Conservation (phyloP, 148 eudicot genomes). For the Polygonum aviculare region DNA sequence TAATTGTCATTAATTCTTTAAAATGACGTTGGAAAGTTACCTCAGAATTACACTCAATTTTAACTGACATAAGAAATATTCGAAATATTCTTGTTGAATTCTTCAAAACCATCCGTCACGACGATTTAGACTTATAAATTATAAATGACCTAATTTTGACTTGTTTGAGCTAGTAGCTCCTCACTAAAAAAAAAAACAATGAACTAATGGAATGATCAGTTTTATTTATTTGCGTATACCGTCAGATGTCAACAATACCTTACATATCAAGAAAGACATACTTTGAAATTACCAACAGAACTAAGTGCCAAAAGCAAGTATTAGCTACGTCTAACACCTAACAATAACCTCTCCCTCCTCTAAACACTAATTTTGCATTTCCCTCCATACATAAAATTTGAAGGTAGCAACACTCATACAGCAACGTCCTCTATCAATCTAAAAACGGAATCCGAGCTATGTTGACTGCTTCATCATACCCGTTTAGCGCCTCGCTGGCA, state of each 20-base stretch:
- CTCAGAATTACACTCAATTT: too few relatives aligned
- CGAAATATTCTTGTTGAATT: too few relatives aligned
- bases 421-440: neutral
- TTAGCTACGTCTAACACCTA: too few relatives aligned
- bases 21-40: too few relatives aligned
- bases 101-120: too few relatives aligned
- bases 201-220: neutral
- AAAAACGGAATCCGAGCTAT: neutral
- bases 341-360: neutral
- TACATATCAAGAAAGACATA: neutral
- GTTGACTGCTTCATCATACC: neutral
- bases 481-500: constrained; percentile 36
- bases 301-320: too few relatives aligned
- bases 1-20: too few relatives aligned
- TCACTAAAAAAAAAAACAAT: neutral
- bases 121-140: too few relatives aligned
- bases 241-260: neutral
- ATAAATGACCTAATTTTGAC: too few relatives aligned
- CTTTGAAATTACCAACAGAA: neutral
- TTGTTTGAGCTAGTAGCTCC: too few relatives aligned
- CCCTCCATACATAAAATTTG: neutral
- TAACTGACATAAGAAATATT: too few relatives aligned
- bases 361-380: neutral
- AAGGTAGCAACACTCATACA: neutral
- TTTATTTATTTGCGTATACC: neutral